A percentile compares a stretch with the other conserved stretches of the same genome.
Evolutionary conservation across 1,139 yeast species (phyloP).

Genomic region (Saccharomycopsis hybrid): DNA sequence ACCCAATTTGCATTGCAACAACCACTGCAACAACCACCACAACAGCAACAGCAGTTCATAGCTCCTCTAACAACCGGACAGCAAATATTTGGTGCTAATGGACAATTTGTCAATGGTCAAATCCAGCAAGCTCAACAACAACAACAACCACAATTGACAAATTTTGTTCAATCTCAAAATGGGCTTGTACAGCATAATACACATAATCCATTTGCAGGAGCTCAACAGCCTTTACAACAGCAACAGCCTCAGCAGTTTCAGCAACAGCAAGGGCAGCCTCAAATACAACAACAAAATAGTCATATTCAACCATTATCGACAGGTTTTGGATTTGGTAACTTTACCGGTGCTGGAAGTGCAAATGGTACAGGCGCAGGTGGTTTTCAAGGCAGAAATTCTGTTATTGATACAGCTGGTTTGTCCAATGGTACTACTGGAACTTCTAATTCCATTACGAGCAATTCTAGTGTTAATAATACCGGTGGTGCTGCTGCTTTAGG

Average conservation of each 20-base stretch:
- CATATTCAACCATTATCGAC: slow-evolving; percentile 12
- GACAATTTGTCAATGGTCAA: background rate
- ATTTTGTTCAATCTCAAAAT: background rate
- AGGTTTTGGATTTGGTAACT: slow-evolving; percentile 21
- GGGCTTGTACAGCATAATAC: too few species aligned
- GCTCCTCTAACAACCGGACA: slow-evolving; percentile 10
- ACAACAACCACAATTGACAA: slow-evolving; percentile 23
- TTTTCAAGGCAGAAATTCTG: too few species aligned
- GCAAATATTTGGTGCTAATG: slow-evolving; percentile 8
- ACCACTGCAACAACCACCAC: slow-evolving; percentile 17
- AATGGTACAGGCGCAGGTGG: too few species aligned
- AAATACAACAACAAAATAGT: slow-evolving; percentile 15
- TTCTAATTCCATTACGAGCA: slow-evolving; percentile 5
- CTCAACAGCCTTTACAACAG: slow-evolving; percentile 16
- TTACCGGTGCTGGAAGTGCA: background rate
- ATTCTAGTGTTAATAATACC: background rate
- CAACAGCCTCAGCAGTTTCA: slow-evolving; percentile 21
- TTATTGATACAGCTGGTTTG: too few species aligned
- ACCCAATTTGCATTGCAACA: slow-evolving; percentile 1
- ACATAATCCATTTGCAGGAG: too few species aligned
- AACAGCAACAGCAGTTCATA: slow-evolving; percentile 21
- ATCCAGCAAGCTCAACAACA: slow-evolving; percentile 27
- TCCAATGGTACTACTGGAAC: too few species aligned
- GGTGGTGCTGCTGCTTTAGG: slow-evolving; percentile 4
- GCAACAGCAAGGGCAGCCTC: slow-evolving; percentile 20